A percentile compares a stretch with the other conserved stretches of the same genome.
Conservation (phyloP, 441 rosid species). For the Jatropha multifida region DNA sequence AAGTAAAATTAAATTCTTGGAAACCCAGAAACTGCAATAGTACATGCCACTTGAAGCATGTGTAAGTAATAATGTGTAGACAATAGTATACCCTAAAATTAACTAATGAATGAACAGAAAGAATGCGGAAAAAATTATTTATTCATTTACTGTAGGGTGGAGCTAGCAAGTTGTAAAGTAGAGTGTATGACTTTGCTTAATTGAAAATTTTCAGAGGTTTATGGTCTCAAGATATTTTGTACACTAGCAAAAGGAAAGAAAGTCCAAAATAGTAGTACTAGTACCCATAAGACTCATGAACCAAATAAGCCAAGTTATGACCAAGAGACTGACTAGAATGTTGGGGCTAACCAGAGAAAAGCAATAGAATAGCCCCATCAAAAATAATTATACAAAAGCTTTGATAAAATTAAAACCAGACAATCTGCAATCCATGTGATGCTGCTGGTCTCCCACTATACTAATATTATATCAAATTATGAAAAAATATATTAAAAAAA, state of each 20-base stretch:
- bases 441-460: conserved; percentile 28
- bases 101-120: conserved; percentile 19
- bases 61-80: not conserved
- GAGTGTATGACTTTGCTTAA: not conserved
- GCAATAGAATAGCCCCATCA: not conserved
- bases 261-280: not conserved
- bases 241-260: not conserved
- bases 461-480: not conserved
- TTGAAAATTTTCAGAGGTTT: not conserved
- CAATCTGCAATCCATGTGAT: conserved; percentile 29
- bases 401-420: conserved; percentile 22
- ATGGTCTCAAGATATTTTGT: conserved; percentile 2
- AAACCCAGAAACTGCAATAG: conserved; percentile 19
- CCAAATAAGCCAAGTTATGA: conserved; percentile 6
- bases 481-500: no score
- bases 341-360: conserved; percentile 17
- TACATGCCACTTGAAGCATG: conserved; percentile 14
- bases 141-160: not conserved
- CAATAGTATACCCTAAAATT: not conserved
- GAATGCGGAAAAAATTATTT: not conserved
- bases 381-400: conserved; percentile 2
- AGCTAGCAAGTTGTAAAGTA: not conserved
- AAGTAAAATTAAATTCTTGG: not conserved
- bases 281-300: not conserved
- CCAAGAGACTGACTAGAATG: conserved; percentile 28